phyloP scores from a whole-genome alignment of 2,329 filamentous ascomycete species.

The Neopestalotiopsis sp. region DNA sequence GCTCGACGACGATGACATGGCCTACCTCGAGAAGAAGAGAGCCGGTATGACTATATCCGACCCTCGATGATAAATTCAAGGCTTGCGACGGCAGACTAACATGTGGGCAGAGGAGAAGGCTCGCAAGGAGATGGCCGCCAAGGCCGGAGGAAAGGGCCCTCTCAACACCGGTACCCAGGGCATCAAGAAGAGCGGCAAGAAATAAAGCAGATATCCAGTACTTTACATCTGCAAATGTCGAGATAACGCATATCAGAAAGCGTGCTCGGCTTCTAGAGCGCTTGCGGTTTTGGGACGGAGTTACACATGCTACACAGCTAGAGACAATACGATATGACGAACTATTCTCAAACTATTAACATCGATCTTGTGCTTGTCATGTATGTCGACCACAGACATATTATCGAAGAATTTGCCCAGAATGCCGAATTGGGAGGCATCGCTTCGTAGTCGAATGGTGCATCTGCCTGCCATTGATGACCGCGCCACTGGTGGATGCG shows the following conservation, averaged over 20 bases:
- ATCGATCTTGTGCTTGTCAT: background rate
- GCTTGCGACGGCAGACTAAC: conserved; percentile 8
- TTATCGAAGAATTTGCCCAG: background rate
- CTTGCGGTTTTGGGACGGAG: background rate
- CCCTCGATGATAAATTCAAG: background rate
- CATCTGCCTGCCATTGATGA: too few relatives aligned
- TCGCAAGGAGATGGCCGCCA: conserved; percentile 81
- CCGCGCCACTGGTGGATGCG: too few relatives aligned
- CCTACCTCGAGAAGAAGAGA: conserved; percentile 81
- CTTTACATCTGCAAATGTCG: background rate
- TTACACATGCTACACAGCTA: conserved; percentile 12
- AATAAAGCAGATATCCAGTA: conserved; percentile 56
- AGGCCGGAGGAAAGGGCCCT: conserved; percentile 86
- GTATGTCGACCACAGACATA: background rate
- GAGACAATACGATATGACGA: conserved; percentile 14
- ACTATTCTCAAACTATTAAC: background rate
- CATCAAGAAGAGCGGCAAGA: conserved; percentile 99
- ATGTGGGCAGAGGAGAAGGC: conserved; percentile 73
- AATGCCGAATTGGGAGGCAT: background rate
- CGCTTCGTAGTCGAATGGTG: too few relatives aligned
- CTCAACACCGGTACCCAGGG: conserved; percentile 83
- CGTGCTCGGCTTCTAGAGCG: background rate
- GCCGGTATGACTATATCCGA: conserved; percentile 66
- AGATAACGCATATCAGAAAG: background rate
- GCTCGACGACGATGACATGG: conserved; percentile 84